These are phyloP conservation scores for Citrullus mucosospermus DNA, from an alignment of 306 rosid species.

Conservation along the genomic window DNA sequence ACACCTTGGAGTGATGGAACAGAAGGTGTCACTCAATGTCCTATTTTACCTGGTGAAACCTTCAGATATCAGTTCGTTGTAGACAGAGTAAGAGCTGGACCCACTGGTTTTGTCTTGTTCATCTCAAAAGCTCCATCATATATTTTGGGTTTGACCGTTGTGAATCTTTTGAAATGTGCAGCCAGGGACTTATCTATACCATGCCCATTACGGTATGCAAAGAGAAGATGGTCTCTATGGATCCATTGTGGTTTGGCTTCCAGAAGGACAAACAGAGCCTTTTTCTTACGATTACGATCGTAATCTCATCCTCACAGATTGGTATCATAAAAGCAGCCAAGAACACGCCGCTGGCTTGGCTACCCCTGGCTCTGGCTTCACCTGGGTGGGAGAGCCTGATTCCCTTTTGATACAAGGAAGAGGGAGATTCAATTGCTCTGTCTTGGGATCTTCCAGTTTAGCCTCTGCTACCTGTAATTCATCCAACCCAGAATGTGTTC, in stretches of 20 bases:
- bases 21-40: constrained; percentile 82
- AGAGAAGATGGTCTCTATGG: constrained; percentile 78
- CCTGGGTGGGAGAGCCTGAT: constrained; percentile 75
- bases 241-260: constrained; percentile 47
- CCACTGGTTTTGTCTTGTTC: not conserved
- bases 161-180: constrained; percentile 5
- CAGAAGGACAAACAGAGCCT: constrained; percentile 50
- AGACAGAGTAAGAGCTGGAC: constrained; percentile 43
- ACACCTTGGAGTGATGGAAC: constrained; percentile 96
- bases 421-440: constrained; percentile 69
- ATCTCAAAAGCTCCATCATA: too few relatives aligned
- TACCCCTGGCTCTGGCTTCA: constrained; percentile 13
- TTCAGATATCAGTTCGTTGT: constrained; percentile 64
- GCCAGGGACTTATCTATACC: constrained; percentile 83
- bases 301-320: constrained; percentile 65
- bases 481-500: constrained; percentile 54
- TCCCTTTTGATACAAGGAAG: constrained; percentile 78
- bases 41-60: constrained; percentile 67
- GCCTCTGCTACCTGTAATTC: constrained; percentile 31
- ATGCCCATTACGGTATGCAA: constrained; percentile 92
- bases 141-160: not conserved
- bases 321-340: constrained; percentile 58
- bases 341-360: constrained; percentile 66
- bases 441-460: constrained; percentile 15
- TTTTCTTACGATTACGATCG: constrained; percentile 62